Base-by-base conservation (phyloP, 768 basidiomycete species). In the Leccinellum luteum region DNA sequence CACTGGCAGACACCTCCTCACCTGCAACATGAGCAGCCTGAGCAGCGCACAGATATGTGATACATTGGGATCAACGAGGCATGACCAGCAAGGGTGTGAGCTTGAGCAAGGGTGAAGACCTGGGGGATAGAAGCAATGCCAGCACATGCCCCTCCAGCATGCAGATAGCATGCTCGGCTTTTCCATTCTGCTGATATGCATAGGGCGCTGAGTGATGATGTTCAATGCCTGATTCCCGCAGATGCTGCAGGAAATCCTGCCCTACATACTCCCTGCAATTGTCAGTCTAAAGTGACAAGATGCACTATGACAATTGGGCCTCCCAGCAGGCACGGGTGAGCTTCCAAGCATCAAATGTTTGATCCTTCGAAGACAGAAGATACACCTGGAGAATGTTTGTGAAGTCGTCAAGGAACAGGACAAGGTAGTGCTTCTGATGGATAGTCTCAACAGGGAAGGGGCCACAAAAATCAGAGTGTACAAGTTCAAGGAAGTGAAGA, bases 101-200 rank as follows among this genome's bases (percentile, higher is more conserved):
- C 9, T 43, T n/a, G 17, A n/a, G n/a, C 4, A 43, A 43, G n/a
- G 41, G 41, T 19, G 41, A 43, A 19, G 41, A 43, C 13, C 32
- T 1, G 3, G 32, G 32, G 14, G 32, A 34, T 14, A n/a, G n/a
- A 5, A 44, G 14, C 14, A 15, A 6, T 1, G 25, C 45, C 5
- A 28, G 27, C 4, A 25, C 12, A 6, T 14, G 45, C 6, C 14
- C 45, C 45, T 48, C 45, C 12, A 48, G 13, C 6, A 25, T 48
- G 5, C 45, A 14, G 1, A 48, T 63, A 30, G 66, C 70, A 0
- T 67, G 55, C 47, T 75, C 69, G 1, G 63, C 65, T 35, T 69
- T 69, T 0, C 73, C 66, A 57, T 75, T 75, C 59, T 75, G 72
- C 6, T 66, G 64, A 47, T 75, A 70, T 0, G 70, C 64, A 57